A percentile compares a stretch with the other conserved stretches of the same genome.
Conservation (phyloP, 2,329 filamentous ascomycete species). For the Cladosporium cucumerinum region DNA sequence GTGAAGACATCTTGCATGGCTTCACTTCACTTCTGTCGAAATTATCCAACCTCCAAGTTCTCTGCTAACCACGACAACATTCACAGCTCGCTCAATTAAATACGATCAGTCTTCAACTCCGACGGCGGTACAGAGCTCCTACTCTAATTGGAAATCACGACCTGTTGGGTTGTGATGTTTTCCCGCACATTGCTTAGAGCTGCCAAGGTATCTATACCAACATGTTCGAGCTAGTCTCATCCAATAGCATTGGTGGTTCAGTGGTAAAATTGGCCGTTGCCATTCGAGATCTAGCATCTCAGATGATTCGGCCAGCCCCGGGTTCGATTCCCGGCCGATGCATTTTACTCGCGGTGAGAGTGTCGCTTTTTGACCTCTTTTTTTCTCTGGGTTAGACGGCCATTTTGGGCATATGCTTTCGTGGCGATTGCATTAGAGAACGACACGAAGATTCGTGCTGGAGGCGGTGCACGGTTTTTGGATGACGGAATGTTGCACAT, state of each 20-base stretch:
- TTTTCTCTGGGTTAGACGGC: too few species aligned
- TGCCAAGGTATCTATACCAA: neutral
- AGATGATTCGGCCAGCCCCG: neutral
- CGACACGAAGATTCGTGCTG: too few species aligned
- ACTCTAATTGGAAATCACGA: neutral
- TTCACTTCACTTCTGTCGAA: neutral
- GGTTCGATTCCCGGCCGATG: neutral
- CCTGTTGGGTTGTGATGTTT: neutral
- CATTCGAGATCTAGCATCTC: neutral
- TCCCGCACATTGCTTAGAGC: neutral
- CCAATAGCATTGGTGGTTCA: neutral
- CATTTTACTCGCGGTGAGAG: neutral
- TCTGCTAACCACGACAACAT: neutral
- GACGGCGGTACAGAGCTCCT: too few species aligned
- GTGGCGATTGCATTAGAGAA: too few species aligned
- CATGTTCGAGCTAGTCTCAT: neutral
- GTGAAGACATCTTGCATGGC: neutral
- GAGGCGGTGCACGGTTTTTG: too few species aligned
- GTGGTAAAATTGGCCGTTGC: neutral
- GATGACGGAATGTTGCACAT: too few species aligned
- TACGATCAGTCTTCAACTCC: neutral
- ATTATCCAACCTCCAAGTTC: too few species aligned
- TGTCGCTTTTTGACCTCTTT: too few species aligned
- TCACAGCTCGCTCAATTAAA: neutral
- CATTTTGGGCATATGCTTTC: too few species aligned